A percentile compares a stretch with the other conserved stretches of the same genome.
phyloP scores from a whole-genome alignment of 2,329 filamentous ascomycete genomes.

The Balansia obtecta region DNA sequence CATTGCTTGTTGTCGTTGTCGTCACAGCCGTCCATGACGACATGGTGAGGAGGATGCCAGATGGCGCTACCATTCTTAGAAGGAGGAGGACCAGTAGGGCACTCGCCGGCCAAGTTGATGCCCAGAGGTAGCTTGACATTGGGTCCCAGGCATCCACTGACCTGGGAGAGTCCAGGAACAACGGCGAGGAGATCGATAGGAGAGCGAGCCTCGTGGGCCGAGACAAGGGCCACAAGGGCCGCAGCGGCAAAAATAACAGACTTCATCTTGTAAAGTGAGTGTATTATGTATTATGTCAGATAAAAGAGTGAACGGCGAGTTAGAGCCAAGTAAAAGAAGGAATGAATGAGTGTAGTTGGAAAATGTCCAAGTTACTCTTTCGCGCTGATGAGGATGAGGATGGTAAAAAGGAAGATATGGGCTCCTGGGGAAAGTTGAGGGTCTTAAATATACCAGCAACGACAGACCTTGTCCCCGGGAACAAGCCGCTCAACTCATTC shows the following conservation, averaged over 20 bases:
- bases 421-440: constrained; percentile 5
- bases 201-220: constrained; percentile 9
- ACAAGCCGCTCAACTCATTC: background rate
- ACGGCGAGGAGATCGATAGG: constrained; percentile 5
- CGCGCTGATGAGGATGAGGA: constrained; percentile 6
- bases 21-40: constrained; percentile 25
- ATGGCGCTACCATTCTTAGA: constrained; percentile 16
- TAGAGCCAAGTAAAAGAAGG: constrained; percentile 10
- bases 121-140: constrained; percentile 9
- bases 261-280: constrained; percentile 12
- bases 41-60: constrained; percentile 25
- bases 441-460: constrained; percentile 11
- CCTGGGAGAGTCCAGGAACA: constrained; percentile 4
- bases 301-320: constrained; percentile 13
- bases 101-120: constrained; percentile 9
- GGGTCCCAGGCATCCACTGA: constrained; percentile 9
- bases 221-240: constrained; percentile 8
- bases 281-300: constrained; percentile 5
- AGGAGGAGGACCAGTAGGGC: constrained; percentile 14
- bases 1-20: constrained; percentile 17
- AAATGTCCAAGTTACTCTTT: constrained; percentile 6
- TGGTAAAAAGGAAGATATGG: background rate
- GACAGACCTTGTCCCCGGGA: background rate
- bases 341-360: constrained; percentile 6
- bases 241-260: constrained; percentile 12